Evolutionary conservation across 2,329 filamentous ascomycete species (phyloP), one percentile per base, ranked within the genome.

Genomic region (Aspergillus uvarum): DNA sequence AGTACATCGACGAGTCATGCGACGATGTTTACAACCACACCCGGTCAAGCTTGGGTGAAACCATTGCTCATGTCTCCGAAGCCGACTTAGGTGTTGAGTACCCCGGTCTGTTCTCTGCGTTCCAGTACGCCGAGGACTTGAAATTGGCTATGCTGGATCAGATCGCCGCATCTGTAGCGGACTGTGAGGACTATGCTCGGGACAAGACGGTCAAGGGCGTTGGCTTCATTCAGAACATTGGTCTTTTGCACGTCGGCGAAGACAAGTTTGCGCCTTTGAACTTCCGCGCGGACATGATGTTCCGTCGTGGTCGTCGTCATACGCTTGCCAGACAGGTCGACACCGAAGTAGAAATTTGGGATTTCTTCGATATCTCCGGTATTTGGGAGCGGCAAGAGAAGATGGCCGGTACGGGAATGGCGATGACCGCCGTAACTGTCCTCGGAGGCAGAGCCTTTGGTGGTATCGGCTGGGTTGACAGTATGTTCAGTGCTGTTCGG

Each of bases 211-310:
- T 94, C 0, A 79, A 85, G 55, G 92, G 95, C 19, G 94, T 98
- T 66, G 90, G 89, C 65, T 84, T 87, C 42, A 96, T 98, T 76
- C 96, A 96, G 73, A 89, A 92, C 66, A 84, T 98, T 1, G 95
- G 95, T 26, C 81, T 98, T 16, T 75, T 94, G 38, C 94, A 99
- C 73, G 86, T 98, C 5, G 94, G 94, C 10, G 74, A 77, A 59
- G 87, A 95, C 68, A 89, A 94, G 68, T 96, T 94, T 68, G 84
- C 89, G 22, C 89, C 93, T 67, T 85, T 97, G 50, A 91, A 87
- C 66, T 97, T 99, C 86, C 87, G 90, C 31, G 87, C 92, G 1
- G 92, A 97, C 68, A 87, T 93, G 72, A 98, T 99, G 95, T 99
- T 98, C 82, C 88, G 87, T 61, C 87, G 91, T 63, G 72, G 72